Evolutionary conservation across 108 stramenopile species (phyloP), one percentile per base, ranked within the genome.

Genomic region (Craspedostauros australis): DNA sequence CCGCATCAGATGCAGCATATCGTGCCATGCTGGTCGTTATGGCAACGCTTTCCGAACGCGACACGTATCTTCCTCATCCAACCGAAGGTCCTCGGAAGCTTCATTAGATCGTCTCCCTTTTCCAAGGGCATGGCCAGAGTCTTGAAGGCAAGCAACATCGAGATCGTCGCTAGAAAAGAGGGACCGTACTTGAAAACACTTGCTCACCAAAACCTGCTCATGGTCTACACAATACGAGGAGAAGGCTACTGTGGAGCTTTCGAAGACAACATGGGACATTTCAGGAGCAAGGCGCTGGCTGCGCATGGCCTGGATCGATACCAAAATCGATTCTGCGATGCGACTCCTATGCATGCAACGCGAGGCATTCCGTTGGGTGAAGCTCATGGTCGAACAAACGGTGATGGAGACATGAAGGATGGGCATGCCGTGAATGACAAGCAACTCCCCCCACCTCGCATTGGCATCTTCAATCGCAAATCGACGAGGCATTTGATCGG

Each of bases 1-100:
- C 66, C 66, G 2, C 66, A 67, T 26, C 27, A 36, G 20, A 62
- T 62, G 34, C 66, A 67, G 34, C 57, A 59, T 37, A 11, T 67
- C 4, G 58, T 48, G 36, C 40, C 44, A 5, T 67, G 66, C 36
- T 59, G 39, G 30, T 50, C 57, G 14, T 67, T 37, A 25, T 67
- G 66, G 66, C 31, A n/a, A 37, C 24, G 11, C 28, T 18, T 53
- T 53, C 24, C 48, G 0, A 14, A 58, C 5, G 46, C 58, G 39
- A 46, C 37, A 11, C 49, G 49, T 2, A 27, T 39, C 15, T 55
- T 67, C 19, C 1, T 54, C 24, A 54, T 11, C 39, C 31, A 11
- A 12, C 27, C 12, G 39, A 39, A 5, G 40, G 21, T 24, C 54
- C 40, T 26, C 42, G 54, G 54, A 39, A 54, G 23, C 23, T 54